phyloP scores from a whole-genome alignment of 2,329 filamentous ascomycete species.

The Fusarium sacchari region DNA sequence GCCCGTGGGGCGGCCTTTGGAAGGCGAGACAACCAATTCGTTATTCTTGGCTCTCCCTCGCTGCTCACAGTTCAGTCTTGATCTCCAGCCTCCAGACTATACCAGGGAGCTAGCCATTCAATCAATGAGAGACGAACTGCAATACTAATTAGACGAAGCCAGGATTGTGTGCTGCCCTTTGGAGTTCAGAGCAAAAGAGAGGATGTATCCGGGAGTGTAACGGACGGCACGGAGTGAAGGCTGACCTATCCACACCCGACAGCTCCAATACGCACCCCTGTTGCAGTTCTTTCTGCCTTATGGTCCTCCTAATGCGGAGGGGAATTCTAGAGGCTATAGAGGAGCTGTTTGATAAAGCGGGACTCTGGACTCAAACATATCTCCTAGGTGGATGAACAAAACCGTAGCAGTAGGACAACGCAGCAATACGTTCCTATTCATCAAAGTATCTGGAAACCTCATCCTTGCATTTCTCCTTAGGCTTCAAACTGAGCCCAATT shows the following conservation, averaged over 20 bases:
- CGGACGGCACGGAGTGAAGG: constrained; percentile 32
- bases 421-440: constrained; percentile 22
- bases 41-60: constrained; percentile 7
- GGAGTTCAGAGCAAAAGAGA: constrained; percentile 22
- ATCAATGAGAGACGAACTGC: constrained; percentile 15
- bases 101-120: not conserved
- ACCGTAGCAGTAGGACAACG: constrained; percentile 38
- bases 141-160: constrained; percentile 1
- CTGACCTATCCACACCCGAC: constrained; percentile 28
- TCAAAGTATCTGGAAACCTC: constrained; percentile 31
- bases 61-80: constrained; percentile 19
- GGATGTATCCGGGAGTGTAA: constrained; percentile 42
- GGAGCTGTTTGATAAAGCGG: constrained; percentile 42
- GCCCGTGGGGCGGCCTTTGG: constrained; percentile 33
- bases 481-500: constrained; percentile 21
- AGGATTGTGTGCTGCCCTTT: constrained; percentile 11
- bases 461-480: constrained; percentile 24
- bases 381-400: constrained; percentile 27
- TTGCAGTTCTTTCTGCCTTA: constrained; percentile 30
- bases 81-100: not conserved
- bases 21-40: constrained; percentile 31
- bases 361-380: constrained; percentile 32
- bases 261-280: constrained; percentile 34
- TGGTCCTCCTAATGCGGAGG: constrained; percentile 38
- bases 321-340: constrained; percentile 26